Conservation (phyloP, 208 protist species). For the Crithidia fasciculata region DNA sequence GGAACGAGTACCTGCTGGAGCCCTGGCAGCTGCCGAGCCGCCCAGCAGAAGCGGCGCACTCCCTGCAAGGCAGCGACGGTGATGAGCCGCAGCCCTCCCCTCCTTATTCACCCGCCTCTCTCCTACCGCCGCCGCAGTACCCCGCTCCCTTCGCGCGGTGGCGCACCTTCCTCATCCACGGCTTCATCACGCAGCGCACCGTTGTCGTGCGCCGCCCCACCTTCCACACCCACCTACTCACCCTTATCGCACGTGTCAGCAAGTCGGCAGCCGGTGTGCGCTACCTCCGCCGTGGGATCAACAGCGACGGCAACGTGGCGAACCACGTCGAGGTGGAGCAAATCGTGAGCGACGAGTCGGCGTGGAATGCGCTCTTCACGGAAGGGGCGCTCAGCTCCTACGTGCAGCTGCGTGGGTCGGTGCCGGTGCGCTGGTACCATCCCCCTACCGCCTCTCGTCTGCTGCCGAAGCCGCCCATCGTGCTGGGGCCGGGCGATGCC, state of each 20-base stretch:
- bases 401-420: slow-evolving; percentile 87
- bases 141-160: slow-evolving; percentile 30
- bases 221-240: slow-evolving; percentile 54
- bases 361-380: slow-evolving; percentile 28
- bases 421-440: slow-evolving; percentile 89
- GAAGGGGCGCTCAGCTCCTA: slow-evolving; percentile 58
- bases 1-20: slow-evolving; percentile 88
- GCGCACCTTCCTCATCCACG: slow-evolving; percentile 42
- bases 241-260: slow-evolving; percentile 93
- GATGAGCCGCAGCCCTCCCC: background rate
- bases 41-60: too few relatives aligned
- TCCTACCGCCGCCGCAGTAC: slow-evolving; percentile 12
- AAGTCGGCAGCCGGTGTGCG: slow-evolving; percentile 94
- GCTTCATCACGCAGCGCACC: slow-evolving; percentile 39
- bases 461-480: slow-evolving; percentile 90
- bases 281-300: slow-evolving; percentile 96
- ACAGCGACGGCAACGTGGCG: slow-evolving; percentile 75
- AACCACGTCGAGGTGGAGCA: slow-evolving; percentile 93
- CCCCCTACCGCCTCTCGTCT: slow-evolving; percentile 39
- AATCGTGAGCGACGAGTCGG: slow-evolving; percentile 75
- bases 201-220: slow-evolving; percentile 29
- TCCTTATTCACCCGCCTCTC: background rate
- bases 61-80: too few relatives aligned
- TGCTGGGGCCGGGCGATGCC: slow-evolving; percentile 44
- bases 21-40: slow-evolving; percentile 32